These are phyloP conservation scores for Durio zibethinus DNA, from an alignment of 345 rosid species.

Conservation along the genomic window DNA sequence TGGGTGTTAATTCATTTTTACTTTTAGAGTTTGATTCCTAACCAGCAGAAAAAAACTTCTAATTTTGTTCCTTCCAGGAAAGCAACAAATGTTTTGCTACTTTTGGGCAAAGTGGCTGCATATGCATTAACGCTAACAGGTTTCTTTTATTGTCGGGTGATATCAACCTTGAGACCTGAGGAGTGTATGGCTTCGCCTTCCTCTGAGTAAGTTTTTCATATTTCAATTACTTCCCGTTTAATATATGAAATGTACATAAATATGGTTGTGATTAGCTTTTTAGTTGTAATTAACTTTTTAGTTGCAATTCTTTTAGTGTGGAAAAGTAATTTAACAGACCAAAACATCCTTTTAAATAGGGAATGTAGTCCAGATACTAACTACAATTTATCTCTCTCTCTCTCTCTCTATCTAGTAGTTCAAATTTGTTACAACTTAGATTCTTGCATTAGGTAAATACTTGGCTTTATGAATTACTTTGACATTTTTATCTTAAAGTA, in stretches of 20 bases:
- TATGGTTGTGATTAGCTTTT: not conserved
- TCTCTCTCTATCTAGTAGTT: not conserved
- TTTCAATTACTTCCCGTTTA: not conserved
- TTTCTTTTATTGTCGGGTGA: conserved; percentile 80
- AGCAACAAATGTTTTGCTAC: conserved; percentile 67
- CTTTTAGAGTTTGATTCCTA: conserved; percentile 1
- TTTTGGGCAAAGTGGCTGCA: conserved; percentile 82
- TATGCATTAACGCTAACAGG: conserved; percentile 78
- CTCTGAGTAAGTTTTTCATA: conserved; percentile 54
- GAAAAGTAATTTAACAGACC: not conserved
- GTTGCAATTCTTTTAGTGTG: not conserved
- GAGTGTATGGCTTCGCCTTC: conserved; percentile 42
- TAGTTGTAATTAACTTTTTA: not conserved
- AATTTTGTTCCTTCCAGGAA: conserved; percentile 50
- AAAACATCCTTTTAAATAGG: not conserved
- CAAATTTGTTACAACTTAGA: not conserved
- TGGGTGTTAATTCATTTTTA: not conserved
- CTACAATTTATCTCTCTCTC: not conserved
- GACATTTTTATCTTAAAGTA: conserved; percentile 5
- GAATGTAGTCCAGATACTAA: not conserved
- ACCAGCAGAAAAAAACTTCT: conserved; percentile 10
- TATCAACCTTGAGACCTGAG: conserved; percentile 55
- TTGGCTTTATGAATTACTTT: conserved; percentile 12
- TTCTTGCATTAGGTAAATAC: conserved; percentile 8
- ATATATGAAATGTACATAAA: not conserved